Base-by-base conservation (phyloP, 805 yeast genomes). In the Helenozyma rhizophorensis region DNA sequence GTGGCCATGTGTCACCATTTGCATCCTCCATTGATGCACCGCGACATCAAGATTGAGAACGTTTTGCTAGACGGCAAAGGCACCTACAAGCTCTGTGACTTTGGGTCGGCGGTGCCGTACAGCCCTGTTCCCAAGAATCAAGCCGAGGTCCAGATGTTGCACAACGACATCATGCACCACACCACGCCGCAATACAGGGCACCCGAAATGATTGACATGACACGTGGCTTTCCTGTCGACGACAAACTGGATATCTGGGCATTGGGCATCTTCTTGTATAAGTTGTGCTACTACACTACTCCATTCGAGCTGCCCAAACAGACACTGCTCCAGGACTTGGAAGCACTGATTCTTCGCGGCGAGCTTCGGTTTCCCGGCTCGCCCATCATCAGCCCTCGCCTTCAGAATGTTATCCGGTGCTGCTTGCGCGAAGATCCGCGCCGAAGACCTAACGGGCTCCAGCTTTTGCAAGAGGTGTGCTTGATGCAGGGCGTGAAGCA, bases 201-300 rank as follows among this genome's bases (percentile, higher is more conserved):
- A 4, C 95, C 95, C 3, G 95, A 84, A 56, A 84, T 84, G 93
- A 64, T 84, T 19, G 90, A 84, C 50, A 62, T 84, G 21, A 70
- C 75, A 31, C 69, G 75, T 37, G 78, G 85, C 3, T 70, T 73
- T 36, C 82, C 90, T 9, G 78, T 84, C 31, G 84, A 83, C 56
- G 93, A 84, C 52, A 84, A 84, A 54, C 76, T 86, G 32, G 95
- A 84, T 54, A 73, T 84, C 14, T 84, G 95, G 95, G 95, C 94
- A 0, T 54, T 84, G 22, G 95, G 95, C 9, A 75, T 83, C 17
- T 80, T 83, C 42, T 56, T 84, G 21, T 84, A 83, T 62, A 84
- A 84, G 52, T 53, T 84, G 30, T 82, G 93, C 50, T 84, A 81
- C 55, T 84, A 81, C 48, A 83, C 85, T 1, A 84, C 95, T 0